Evolutionary conservation across 2,329 filamentous ascomycete species (phyloP), one percentile per base, ranked within the genome.

Genomic region (Colletotrichum siamense): DNA sequence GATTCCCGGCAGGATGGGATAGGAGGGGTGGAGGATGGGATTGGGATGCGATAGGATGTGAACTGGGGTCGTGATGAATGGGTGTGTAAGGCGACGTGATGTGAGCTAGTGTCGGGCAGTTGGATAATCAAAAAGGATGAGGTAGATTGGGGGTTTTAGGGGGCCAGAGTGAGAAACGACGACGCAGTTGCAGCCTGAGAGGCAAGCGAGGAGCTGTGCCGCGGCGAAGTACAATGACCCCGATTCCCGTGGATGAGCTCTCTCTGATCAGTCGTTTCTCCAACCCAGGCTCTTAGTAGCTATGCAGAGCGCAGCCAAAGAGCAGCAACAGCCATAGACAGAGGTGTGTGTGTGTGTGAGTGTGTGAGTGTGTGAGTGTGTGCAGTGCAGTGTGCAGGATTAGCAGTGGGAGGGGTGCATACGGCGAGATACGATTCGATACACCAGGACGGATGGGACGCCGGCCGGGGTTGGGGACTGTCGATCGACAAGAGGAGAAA

Each of bases 401-500:
- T 34, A 36, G 32, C 62, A 26, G 62, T 32, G 22, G 73, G 62
- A 39, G 69, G 73, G 61, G 34, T 72, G 69, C 69, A 75, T 67
- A 55, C 55, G 69, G 64, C 69, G 55, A 67, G 55, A 75, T 75
- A 52, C 69, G 69, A 75, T 73, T 75, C 69, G 69, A 75, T 67
- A 55, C 69, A 65, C 44, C 69, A 62, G 65, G 39, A 30, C 69
- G 73, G 69, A 71, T 71, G 72, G 62, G 32, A 71, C 68, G 63
- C 62, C 69, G 61, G 39, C 62, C 62, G 44, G 68, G 72, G 71
- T 36, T 61, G 49, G 44, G 44, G 28, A 30, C 26, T 15, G 72
- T 52, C 69, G 73, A 76, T 76, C 73, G 57, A 68, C 69, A 57
- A 64, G 73, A 73, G 73, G 69, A 68, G 69, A 73, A 73, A 73